Evolutionary conservation across 176 grass and related monocot species (phyloP).

Genomic region (Eleusine coracana): DNA sequence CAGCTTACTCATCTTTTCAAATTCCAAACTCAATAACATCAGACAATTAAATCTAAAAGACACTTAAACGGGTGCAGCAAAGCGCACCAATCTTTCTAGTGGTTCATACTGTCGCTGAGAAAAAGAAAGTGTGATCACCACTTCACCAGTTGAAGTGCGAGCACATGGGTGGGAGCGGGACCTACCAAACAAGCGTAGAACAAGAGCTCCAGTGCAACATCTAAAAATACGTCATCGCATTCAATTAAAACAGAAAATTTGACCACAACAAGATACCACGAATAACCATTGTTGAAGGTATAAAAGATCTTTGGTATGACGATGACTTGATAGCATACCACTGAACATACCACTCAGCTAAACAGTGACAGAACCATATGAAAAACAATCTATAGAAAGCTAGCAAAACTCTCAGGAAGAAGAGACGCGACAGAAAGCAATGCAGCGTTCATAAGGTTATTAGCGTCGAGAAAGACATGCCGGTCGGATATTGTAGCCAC

Average conservation of each 20-base stretch:
- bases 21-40: too few relatives aligned
- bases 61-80: too few relatives aligned
- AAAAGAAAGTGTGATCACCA: too few relatives aligned
- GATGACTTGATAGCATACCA: neutral
- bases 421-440: neutral
- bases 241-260: neutral
- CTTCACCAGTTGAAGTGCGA: too few relatives aligned
- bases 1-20: too few relatives aligned
- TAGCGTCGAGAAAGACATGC: neutral
- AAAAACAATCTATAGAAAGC: neutral
- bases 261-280: neutral
- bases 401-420: constrained; percentile 12
- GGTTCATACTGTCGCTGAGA: too few relatives aligned
- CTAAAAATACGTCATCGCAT: neutral
- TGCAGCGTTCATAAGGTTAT: neutral
- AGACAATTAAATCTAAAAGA: too few relatives aligned
- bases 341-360: neutral
- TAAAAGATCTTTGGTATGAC: neutral
- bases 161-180: too few relatives aligned
- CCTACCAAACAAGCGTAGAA: too few relatives aligned
- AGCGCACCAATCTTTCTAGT: too few relatives aligned
- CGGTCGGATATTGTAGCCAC: neutral
- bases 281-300: neutral
- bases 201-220: too few relatives aligned
- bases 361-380: neutral